These are phyloP conservation scores for Colletotrichum cuscutae DNA, from an alignment of 2,329 filamentous ascomycete genomes.

Conservation along the genomic window DNA sequence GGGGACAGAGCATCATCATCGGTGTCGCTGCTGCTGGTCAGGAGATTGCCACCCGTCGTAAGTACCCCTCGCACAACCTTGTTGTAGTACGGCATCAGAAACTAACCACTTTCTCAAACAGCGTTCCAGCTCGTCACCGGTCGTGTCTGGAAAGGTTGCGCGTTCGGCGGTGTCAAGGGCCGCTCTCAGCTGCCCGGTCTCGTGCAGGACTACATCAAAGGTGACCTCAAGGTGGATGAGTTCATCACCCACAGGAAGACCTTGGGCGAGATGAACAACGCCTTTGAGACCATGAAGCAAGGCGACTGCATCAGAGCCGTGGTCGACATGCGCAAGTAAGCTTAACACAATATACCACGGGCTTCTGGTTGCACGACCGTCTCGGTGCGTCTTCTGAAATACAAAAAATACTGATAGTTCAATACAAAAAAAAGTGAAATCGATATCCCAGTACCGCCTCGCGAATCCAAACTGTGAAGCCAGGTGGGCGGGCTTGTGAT, in stretches of 20 bases:
- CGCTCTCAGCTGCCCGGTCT: constrained; percentile 89
- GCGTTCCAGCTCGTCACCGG: constrained; percentile 99
- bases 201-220: constrained; percentile 88
- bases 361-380: constrained; percentile 19
- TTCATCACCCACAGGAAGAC: constrained; percentile 97
- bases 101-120: constrained; percentile 47
- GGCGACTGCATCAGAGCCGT: constrained; percentile 98
- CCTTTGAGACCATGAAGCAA: constrained; percentile 93
- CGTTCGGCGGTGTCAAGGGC: constrained; percentile 98
- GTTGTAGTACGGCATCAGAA: background rate
- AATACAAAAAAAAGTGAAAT: constrained; percentile 34
- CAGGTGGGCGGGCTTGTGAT: constrained; percentile 5
- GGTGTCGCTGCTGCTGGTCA: constrained; percentile 96
- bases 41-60: constrained; percentile 93
- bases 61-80: constrained; percentile 52
- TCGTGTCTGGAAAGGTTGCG: constrained; percentile 97
- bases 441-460: constrained; percentile 10
- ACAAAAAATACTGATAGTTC: constrained; percentile 34
- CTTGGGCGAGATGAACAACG: constrained; percentile 85
- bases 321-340: constrained; percentile 68
- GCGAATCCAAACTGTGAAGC: constrained; percentile 32
- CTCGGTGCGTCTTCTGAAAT: constrained; percentile 1
- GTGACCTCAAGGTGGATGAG: constrained; percentile 96
- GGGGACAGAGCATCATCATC: constrained; percentile 98
- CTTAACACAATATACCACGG: constrained; percentile 10